Base-by-base conservation (phyloP, 139 green algal species). In the Picochlorum sp. region DNA sequence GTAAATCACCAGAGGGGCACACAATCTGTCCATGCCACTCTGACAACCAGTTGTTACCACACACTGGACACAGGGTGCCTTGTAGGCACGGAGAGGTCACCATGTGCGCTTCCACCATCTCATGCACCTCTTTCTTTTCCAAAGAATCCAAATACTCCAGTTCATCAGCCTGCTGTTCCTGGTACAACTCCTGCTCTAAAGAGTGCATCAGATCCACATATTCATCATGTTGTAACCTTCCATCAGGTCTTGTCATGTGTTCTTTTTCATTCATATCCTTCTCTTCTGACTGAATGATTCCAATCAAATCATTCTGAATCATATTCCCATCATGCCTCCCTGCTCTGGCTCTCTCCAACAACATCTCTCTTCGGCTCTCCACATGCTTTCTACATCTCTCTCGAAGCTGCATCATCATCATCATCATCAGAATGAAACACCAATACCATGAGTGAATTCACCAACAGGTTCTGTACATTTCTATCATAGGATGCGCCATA, bases 51-150 rank as follows among this genome's bases (percentile, higher is more conserved):
- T 46, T 56, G 2, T 56, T 4, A 15, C 38, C 11, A 56, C 72
- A 79, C 11, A 74, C 14, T 8, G 72, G 72, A 65, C 72, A 79
- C 52, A 66, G 41, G 24, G 50, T 32, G 58, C 51, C 23, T 86
- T 49, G 73, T 81, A 23, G 75, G 73, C 41, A 14, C 10, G 16
- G 13, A 15, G 51, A 13, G 9, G 14, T 45, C 30, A 3, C 16
- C 23, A 32, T 20, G 28, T 49, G 45, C 34, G 44, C 38, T 28
- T 26, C 49, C 11, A 64, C 41, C 51, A 37, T 51, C 5, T 59
- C 64, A n/a, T 71, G 51, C 37, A 71, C 21, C 10, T 54, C 14
- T 51, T 60, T 23, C n/a, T 56, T 18, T 50, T 71, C 64, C 11
- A 71, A 24, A 16, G 51, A 46, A 21, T 59, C 49, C 49, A 63